Evolutionary conservation across 2,329 filamentous ascomycete species (phyloP).

Genomic region (Pseudogymnoascus sp.): DNA sequence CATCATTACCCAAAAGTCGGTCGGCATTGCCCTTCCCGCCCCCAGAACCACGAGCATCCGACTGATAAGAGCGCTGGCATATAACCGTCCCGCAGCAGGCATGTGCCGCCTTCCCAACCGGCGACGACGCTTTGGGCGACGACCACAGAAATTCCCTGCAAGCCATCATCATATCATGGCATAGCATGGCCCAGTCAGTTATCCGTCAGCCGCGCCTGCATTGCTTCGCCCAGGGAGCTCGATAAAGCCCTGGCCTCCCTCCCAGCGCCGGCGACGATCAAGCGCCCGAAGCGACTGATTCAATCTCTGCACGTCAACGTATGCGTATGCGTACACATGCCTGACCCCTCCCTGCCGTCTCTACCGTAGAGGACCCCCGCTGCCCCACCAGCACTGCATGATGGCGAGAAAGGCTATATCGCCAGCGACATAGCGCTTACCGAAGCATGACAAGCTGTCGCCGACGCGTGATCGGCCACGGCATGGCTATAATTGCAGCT

Average conservation of each 20-base stretch:
- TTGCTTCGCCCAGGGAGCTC: neutral
- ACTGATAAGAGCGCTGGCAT: neutral
- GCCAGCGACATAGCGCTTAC: neutral
- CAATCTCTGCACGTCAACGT: neutral
- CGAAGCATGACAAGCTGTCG: neutral
- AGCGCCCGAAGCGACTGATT: neutral
- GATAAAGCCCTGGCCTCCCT: neutral
- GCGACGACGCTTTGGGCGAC: neutral
- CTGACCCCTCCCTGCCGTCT: neutral
- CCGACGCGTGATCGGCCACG: neutral
- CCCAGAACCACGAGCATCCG: conserved; percentile 5
- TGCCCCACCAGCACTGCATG: neutral
- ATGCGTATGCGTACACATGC: neutral
- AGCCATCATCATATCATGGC: neutral
- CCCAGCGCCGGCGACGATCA: neutral
- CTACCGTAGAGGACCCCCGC: neutral
- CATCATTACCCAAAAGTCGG: neutral
- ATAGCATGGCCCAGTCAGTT: neutral
- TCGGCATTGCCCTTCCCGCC: neutral
- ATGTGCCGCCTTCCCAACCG: neutral
- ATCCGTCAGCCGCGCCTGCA: neutral
- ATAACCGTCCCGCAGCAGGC: neutral
- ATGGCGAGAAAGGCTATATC: neutral
- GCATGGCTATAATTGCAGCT: neutral
- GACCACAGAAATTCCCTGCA: neutral